Conservation (phyloP, 2,329 filamentous ascomycete species). For the Diaporthe vexans region DNA sequence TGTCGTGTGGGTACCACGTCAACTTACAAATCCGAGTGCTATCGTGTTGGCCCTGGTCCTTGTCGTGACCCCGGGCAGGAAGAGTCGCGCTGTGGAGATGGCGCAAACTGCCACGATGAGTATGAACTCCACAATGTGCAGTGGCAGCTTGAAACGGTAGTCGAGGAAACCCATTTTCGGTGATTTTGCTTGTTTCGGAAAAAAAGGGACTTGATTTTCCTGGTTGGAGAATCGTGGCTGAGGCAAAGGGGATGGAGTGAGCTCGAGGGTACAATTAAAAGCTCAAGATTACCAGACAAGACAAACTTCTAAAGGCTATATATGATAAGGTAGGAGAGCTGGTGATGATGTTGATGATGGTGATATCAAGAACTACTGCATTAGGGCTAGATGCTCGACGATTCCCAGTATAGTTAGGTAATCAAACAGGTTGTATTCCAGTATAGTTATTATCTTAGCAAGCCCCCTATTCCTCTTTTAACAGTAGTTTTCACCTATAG, state of each 20-base stretch:
- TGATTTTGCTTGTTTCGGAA: neutral
- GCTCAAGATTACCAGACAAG: neutral
- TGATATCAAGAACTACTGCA: neutral
- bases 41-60: constrained; percentile 41
- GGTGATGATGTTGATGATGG: neutral
- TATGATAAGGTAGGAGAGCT: neutral
- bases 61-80: constrained; percentile 29
- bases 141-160: constrained; percentile 37
- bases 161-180: constrained; percentile 25
- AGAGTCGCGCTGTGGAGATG: constrained; percentile 35
- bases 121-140: constrained; percentile 35
- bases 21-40: constrained; percentile 44
- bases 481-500: too few relatives aligned
- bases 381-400: too few relatives aligned
- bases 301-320: neutral
- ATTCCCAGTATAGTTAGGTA: too few relatives aligned
- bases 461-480: too few relatives aligned
- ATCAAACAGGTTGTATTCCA: too few relatives aligned
- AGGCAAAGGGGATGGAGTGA: too few relatives aligned
- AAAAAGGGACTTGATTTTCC: neutral
- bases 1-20: too few relatives aligned
- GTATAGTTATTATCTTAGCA: too few relatives aligned
- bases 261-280: too few relatives aligned
- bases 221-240: neutral
- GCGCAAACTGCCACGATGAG: constrained; percentile 36